Conservation (phyloP, 768 basidiomycete species). For the Chlorophyllum brunneum region DNA sequence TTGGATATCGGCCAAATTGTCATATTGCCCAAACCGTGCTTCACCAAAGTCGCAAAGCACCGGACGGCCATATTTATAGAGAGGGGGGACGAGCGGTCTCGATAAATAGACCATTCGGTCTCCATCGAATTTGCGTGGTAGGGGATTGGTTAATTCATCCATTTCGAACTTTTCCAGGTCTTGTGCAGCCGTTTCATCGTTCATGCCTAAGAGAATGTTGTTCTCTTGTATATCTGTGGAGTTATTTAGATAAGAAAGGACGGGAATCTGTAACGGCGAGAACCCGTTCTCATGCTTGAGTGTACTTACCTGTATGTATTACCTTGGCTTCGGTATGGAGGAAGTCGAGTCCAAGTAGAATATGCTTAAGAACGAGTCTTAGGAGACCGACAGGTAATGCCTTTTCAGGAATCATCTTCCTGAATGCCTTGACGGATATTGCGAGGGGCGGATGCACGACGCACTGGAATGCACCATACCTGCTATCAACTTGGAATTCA, state of each 20-base stretch:
- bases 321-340: slow-evolving; percentile 12
- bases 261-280: no score
- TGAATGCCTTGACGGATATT: not conserved
- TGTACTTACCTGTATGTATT: slow-evolving; percentile 16
- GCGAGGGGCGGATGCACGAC: not conserved
- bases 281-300: not conserved
- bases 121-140: not conserved
- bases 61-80: not conserved
- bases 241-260: not conserved
- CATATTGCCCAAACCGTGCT: slow-evolving; percentile 1
- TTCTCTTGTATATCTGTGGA: slow-evolving; percentile 15
- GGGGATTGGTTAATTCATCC: not conserved
- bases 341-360: slow-evolving; percentile 17
- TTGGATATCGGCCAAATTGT: not conserved
- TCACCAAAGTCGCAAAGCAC: slow-evolving; percentile 17
- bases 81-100: not conserved
- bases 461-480: not conserved
- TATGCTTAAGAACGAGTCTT: not conserved
- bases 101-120: not conserved
- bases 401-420: not conserved
- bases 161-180: slow-evolving; percentile 1
- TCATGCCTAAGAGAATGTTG: slow-evolving; percentile 15
- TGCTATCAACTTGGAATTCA: not conserved
- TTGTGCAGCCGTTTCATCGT: not conserved
- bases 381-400: not conserved